A percentile compares a stretch with the other conserved stretches of the same genome.
These are phyloP conservation scores for Conidiobolus incongruus DNA, from an alignment of 371 early-diverging fungal species.

Conservation along the genomic window DNA sequence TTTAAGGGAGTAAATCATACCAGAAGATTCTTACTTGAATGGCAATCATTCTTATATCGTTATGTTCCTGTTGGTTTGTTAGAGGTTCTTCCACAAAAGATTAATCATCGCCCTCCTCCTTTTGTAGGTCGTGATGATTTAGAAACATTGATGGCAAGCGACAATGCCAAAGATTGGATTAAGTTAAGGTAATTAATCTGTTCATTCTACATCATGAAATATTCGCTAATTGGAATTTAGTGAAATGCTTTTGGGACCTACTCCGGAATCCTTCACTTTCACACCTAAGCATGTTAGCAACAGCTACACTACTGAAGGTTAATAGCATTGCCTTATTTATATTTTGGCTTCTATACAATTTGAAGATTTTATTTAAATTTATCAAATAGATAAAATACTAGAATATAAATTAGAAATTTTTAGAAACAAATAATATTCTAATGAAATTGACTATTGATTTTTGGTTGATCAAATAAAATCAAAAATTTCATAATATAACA, in stretches of 20 bases:
- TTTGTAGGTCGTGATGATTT: slow-evolving; percentile 75
- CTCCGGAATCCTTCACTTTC: slow-evolving; percentile 67
- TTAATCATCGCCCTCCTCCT: slow-evolving; percentile 78
- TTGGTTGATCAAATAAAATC: too few species aligned
- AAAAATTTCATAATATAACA: too few species aligned
- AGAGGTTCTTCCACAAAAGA: slow-evolving; percentile 69
- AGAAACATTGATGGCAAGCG: slow-evolving; percentile 83
- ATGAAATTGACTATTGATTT: too few species aligned
- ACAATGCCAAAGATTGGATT: slow-evolving; percentile 69
- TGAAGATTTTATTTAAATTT: too few species aligned
- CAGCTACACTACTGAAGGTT: too few species aligned
- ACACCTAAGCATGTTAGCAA: slow-evolving; percentile 86
- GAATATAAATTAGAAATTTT: too few species aligned
- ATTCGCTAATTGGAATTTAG: slow-evolving; percentile 9
- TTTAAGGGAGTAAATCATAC: slow-evolving; percentile 71
- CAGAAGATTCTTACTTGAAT: slow-evolving; percentile 76
- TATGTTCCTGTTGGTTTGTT: slow-evolving; percentile 84
- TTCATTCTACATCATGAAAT: background rate
- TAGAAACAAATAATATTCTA: too few species aligned
- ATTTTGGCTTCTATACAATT: too few species aligned
- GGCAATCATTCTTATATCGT: slow-evolving; percentile 64
- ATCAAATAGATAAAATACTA: too few species aligned
- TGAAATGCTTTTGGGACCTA: slow-evolving; percentile 60
- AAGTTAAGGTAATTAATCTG: slow-evolving; percentile 26
- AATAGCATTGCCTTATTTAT: too few species aligned